Conservation (phyloP, 1,284 basidiomycete species). For the Coniferiporia sulphurascens region DNA sequence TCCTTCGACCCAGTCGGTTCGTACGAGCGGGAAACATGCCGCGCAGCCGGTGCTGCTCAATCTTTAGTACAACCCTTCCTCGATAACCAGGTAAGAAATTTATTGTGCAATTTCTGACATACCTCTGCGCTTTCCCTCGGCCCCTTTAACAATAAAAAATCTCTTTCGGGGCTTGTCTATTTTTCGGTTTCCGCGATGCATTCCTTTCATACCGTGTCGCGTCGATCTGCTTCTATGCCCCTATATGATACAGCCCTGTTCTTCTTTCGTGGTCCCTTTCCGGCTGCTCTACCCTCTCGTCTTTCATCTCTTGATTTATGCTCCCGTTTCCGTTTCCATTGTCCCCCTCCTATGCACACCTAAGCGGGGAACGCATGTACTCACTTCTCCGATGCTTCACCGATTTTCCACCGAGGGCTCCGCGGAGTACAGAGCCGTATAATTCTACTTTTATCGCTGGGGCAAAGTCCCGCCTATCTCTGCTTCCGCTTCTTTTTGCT, state of each 20-base stretch:
- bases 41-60: conserved; percentile 89
- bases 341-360: neutral
- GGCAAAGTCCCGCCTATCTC: neutral
- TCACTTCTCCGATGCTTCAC: conserved; percentile 6
- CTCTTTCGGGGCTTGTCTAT: neutral
- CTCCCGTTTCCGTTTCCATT: neutral
- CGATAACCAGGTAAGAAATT: conserved; percentile 78
- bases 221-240: neutral
- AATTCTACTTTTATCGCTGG: neutral
- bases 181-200: neutral
- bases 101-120: conserved; percentile 24
- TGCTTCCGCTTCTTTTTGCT: neutral
- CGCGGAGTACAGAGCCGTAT: neutral
- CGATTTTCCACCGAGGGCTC: neutral
- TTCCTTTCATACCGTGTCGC: neutral
- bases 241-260: neutral
- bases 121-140: neutral
- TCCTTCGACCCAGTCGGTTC: conserved; percentile 96
- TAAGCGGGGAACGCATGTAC: neutral
- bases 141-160: neutral
- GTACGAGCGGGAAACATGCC: conserved; percentile 92
- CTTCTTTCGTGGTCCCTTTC: neutral
- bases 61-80: conserved; percentile 91
- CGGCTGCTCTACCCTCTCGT: neutral
- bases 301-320: neutral